phyloP scores from a whole-genome alignment of 371 early-diverging fungal genomes.

The Actinomortierella ambigua region DNA sequence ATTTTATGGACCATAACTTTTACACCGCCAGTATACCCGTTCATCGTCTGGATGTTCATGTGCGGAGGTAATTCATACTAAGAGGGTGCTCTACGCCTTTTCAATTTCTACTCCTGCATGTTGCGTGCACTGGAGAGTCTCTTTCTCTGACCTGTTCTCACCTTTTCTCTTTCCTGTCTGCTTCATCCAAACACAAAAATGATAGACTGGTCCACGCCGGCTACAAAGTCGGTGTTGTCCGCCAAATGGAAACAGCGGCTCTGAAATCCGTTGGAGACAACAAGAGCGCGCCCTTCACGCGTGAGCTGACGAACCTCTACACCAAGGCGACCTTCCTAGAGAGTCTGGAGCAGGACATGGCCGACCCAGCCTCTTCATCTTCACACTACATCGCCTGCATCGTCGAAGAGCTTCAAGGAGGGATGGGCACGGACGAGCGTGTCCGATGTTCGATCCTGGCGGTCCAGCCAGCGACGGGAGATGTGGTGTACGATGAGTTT shows the following conservation, averaged over 20 bases:
- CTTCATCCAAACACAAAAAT: no score
- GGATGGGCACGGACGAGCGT: slow-evolving; percentile 53
- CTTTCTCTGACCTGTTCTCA: no score
- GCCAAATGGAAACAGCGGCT: slow-evolving; percentile 88
- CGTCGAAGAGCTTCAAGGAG: slow-evolving; percentile 59
- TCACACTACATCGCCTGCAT: slow-evolving; percentile 62
- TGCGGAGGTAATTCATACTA: slow-evolving; percentile 68
- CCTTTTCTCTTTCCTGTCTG: not conserved
- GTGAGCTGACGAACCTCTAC: slow-evolving; percentile 75
- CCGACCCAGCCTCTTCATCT: not conserved
- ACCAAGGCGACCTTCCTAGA: slow-evolving; percentile 84
- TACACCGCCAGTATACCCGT: slow-evolving; percentile 81
- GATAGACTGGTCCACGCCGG: slow-evolving; percentile 79
- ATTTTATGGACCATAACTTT: slow-evolving; percentile 79
- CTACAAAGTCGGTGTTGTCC: slow-evolving; percentile 84
- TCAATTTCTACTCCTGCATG: no score
- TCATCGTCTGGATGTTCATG: slow-evolving; percentile 78
- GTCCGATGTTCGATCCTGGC: slow-evolving; percentile 61
- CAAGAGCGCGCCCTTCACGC: slow-evolving; percentile 72
- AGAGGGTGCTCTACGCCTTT: no score
- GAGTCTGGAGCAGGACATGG: slow-evolving; percentile 55
- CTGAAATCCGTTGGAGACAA: slow-evolving; percentile 81
- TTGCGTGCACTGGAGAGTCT: no score
- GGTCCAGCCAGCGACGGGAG: slow-evolving; percentile 75
- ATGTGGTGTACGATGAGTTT: slow-evolving; percentile 78